phyloP scores from a whole-genome alignment of 768 basidiomycete species.

The Lactarius trivialis region DNA sequence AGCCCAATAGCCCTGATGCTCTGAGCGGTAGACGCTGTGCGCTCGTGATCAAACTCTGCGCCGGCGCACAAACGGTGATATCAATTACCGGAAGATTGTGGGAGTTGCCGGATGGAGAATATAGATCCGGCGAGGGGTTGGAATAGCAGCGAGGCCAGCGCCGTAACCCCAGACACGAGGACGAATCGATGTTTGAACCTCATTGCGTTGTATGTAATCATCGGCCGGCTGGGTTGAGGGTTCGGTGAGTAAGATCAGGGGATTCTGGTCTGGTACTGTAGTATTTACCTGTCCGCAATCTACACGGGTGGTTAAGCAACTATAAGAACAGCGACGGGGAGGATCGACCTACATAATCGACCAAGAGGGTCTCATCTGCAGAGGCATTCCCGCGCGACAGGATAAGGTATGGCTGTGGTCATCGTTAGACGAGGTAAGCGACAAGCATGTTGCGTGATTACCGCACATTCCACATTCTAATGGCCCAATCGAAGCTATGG shows the following conservation, averaged over 20 bases:
- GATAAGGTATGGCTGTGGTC: constrained; percentile 51
- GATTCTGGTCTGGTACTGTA: too few species aligned
- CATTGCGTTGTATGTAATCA: constrained; percentile 32
- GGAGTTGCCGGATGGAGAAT: constrained; percentile 27
- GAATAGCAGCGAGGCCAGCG: constrained; percentile 39
- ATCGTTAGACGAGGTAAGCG: constrained; percentile 6
- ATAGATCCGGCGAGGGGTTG: constrained; percentile 50
- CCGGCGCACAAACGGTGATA: not conserved
- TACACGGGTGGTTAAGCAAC: not conserved
- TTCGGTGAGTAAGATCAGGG: not conserved
- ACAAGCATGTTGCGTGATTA: not conserved
- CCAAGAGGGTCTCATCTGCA: constrained; percentile 54
- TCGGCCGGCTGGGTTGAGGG: not conserved
- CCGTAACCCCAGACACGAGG: constrained; percentile 45
- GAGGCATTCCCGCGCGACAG: constrained; percentile 46
- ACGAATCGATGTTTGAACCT: constrained; percentile 51
- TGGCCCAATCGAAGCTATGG: constrained; percentile 46
- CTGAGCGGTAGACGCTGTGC: constrained; percentile 9
- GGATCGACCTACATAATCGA: constrained; percentile 51
- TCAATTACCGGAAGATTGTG: constrained; percentile 31
- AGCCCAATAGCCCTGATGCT: constrained; percentile 18
- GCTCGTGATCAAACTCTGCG: not conserved
- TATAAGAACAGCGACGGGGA: not conserved
- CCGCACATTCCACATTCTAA: constrained; percentile 54
- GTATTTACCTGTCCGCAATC: constrained; percentile 13